phyloP scores from a whole-genome alignment of 2,329 filamentous ascomycete genomes.

The Penicillium janthinellum region DNA sequence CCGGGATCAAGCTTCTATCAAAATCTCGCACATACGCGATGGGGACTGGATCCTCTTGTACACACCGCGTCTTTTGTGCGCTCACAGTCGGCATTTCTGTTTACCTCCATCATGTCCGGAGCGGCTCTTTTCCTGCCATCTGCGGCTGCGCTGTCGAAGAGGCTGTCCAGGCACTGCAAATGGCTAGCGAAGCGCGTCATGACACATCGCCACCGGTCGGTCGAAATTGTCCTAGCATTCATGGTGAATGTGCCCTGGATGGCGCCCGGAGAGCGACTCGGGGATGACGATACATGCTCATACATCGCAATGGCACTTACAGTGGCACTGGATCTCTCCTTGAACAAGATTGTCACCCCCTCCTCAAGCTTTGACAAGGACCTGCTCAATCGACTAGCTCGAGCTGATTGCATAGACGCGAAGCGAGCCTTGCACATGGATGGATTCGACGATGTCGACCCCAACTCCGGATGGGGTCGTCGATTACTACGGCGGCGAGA shows the following conservation, averaged over 20 bases:
- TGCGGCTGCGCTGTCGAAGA: conserved; percentile 64
- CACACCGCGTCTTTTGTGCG: conserved; percentile 69
- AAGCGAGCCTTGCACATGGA: conserved; percentile 67
- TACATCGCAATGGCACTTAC: conserved; percentile 71
- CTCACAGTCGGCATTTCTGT: conserved; percentile 68
- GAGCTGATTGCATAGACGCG: conserved; percentile 69
- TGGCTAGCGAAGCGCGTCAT: conserved; percentile 65
- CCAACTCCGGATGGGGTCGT: conserved; percentile 61
- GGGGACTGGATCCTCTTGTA: conserved; percentile 69
- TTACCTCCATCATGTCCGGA: conserved; percentile 70
- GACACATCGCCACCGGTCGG: conserved; percentile 64
- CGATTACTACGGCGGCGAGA: conserved; percentile 66
- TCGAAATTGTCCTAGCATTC: conserved; percentile 73
- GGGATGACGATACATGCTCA: conserved; percentile 70
- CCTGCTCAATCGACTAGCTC: conserved; percentile 54
- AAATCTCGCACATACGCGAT: conserved; percentile 71
- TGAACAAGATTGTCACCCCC: conserved; percentile 69
- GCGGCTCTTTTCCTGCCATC: conserved; percentile 68
- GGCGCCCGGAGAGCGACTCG: conserved; percentile 47
- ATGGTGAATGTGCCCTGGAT: conserved; percentile 79
- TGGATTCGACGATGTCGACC: conserved; percentile 66
- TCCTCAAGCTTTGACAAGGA: conserved; percentile 52
- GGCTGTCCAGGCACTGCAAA: conserved; percentile 66
- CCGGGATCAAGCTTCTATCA: conserved; percentile 63
- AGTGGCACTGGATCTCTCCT: conserved; percentile 67